phyloP scores from a whole-genome alignment of 1,284 basidiomycete species.

The Ceratobasidium theobromae region DNA sequence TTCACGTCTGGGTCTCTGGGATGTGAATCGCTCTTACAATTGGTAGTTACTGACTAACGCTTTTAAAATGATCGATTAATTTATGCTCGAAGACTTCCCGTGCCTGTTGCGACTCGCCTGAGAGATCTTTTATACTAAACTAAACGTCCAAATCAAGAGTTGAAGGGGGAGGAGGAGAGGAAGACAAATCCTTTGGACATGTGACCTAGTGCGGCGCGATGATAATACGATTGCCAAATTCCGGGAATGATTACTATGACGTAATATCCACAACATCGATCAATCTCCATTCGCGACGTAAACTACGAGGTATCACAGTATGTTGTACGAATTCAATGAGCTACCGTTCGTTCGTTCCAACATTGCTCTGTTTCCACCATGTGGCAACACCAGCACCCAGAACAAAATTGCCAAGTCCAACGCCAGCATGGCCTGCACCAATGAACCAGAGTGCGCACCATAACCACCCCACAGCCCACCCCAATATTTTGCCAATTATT shows the following conservation, averaged over 20 bases:
- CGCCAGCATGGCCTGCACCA: constrained; percentile 68
- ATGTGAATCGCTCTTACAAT: not conserved
- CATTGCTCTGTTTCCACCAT: constrained; percentile 32
- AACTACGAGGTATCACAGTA: no score
- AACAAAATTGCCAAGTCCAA: constrained; percentile 69
- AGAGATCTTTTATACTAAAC: not conserved
- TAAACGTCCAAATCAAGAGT: not conserved
- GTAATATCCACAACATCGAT: not conserved
- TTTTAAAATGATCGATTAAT: not conserved
- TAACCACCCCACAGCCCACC: constrained; percentile 67
- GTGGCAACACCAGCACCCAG: constrained; percentile 48
- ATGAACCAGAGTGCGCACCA: constrained; percentile 74
- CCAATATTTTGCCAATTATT: constrained; percentile 62
- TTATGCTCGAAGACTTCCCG: not conserved
- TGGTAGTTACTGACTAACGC: no score
- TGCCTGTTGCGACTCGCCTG: not conserved
- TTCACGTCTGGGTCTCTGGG: constrained; percentile 26
- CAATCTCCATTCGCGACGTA: not conserved
- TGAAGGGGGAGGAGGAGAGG: not conserved
- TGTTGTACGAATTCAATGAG: no score
- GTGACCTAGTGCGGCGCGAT: not conserved
- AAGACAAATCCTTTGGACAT: not conserved
- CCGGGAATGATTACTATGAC: not conserved
- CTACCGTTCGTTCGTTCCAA: not conserved
- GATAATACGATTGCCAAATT: not conserved